Evolutionary conservation across 2,329 filamentous ascomycete species (phyloP).

Genomic region (Sporothrix variecibatus): DNA sequence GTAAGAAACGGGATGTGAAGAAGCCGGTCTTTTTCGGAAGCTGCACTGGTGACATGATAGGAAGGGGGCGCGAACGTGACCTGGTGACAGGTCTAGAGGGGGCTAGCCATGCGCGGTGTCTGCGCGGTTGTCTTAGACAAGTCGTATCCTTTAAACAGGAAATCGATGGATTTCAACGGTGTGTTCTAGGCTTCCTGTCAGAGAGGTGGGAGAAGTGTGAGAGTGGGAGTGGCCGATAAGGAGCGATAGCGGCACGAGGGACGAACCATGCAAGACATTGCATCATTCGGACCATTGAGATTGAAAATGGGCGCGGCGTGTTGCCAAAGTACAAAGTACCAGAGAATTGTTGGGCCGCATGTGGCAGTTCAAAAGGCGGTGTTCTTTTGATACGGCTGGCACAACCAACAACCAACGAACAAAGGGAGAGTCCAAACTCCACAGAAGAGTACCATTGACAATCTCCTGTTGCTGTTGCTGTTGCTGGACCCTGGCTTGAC

Average conservation of each 20-base stretch:
- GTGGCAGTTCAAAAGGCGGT: not conserved
- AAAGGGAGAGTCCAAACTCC: not conserved
- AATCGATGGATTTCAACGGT: not conserved
- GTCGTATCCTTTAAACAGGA: not conserved
- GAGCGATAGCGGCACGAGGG: not conserved
- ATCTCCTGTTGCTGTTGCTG: not conserved
- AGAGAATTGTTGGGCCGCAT: not conserved
- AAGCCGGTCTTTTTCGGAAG: not conserved
- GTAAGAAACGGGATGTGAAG: not conserved
- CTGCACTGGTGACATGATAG: not conserved
- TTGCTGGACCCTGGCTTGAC: not conserved
- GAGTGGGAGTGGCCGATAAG: not conserved
- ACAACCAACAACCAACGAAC: conserved; percentile 10
- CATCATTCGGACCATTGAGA: not conserved
- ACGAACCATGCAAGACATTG: not conserved
- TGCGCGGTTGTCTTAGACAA: not conserved
- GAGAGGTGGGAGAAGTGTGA: too few species aligned
- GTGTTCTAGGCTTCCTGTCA: not conserved
- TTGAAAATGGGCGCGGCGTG: too few species aligned
- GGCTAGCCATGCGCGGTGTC: not conserved
- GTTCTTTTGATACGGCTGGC: not conserved
- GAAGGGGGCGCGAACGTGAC: not conserved
- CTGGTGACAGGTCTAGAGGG: not conserved
- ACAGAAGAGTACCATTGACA: not conserved
- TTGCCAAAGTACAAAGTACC: not conserved